phyloP scores from a whole-genome alignment of 192 early-diverging fungal species.

The Backusella liffmaniae region DNA sequence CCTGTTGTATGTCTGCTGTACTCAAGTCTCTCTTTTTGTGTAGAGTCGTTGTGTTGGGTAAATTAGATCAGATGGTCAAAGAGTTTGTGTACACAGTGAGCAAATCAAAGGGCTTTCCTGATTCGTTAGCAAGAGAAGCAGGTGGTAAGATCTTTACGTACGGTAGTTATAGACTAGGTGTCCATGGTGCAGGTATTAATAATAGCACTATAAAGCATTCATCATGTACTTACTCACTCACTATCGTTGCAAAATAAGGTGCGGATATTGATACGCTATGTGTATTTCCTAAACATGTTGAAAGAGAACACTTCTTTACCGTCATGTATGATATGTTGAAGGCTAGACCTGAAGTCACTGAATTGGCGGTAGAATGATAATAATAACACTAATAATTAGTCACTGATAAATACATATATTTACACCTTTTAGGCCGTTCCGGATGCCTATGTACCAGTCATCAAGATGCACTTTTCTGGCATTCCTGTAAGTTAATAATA shows the following conservation, averaged over 20 bases:
- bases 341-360: constrained; percentile 78
- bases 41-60: constrained; percentile 85
- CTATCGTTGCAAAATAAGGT: constrained; percentile 41
- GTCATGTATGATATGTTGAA: constrained; percentile 87
- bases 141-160: constrained; percentile 98
- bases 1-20: neutral
- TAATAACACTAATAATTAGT: too few relatives aligned
- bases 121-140: constrained; percentile 78
- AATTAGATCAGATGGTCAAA: constrained; percentile 85
- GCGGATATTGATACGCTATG: constrained; percentile 99
- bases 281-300: constrained; percentile 87
- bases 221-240: neutral
- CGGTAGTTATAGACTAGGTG: constrained; percentile 94
- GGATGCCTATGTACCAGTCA: constrained; percentile 94
- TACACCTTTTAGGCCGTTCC: constrained; percentile 57
- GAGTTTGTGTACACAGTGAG: constrained; percentile 87
- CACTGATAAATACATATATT: neutral
- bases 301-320: constrained; percentile 90
- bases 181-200: constrained; percentile 79
- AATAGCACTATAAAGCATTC: too few relatives aligned
- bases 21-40: neutral
- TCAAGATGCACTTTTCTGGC: constrained; percentile 90
- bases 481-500: constrained; percentile 63
- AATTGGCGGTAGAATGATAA: constrained; percentile 61
- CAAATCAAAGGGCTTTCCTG: constrained; percentile 68